Evolutionary conservation across 306 rosid species (phyloP).

Genomic region (Echinosophora koreensis): DNA sequence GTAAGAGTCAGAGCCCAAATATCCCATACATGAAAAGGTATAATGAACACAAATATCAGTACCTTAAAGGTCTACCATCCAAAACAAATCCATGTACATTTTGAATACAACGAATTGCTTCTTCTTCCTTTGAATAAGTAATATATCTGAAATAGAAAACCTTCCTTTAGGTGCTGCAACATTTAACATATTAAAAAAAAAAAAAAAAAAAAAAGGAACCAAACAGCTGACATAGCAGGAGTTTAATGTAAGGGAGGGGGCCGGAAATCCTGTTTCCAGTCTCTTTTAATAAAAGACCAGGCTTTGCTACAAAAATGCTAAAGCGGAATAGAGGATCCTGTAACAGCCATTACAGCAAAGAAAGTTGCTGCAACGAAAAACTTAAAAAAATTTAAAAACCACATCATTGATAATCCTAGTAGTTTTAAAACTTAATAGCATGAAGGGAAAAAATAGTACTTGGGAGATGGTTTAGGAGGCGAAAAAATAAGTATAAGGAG

Average conservation of each 20-base stretch:
- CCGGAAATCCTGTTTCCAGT: not conserved
- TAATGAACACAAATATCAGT: constrained; percentile 19
- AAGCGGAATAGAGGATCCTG: not conserved
- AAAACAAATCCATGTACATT: constrained; percentile 97
- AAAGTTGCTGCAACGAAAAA: not conserved
- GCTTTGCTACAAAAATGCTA: not conserved
- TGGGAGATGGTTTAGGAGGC: no score
- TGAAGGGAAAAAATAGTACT: no score
- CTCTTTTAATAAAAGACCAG: not conserved
- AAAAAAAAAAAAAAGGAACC: not conserved
- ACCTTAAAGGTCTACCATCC: constrained; percentile 95
- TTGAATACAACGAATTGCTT: constrained; percentile 98
- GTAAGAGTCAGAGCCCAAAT: constrained; percentile 14
- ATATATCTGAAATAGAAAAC: constrained; percentile 75
- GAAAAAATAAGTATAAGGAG: no score
- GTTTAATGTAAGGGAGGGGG: not conserved
- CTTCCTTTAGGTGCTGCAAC: constrained; percentile 14
- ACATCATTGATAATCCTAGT: not conserved
- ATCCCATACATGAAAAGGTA: not conserved
- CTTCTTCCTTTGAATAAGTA: constrained; percentile 95
- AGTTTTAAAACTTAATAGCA: not conserved
- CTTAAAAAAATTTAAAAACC: not conserved
- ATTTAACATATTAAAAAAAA: not conserved
- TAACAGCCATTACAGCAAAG: constrained; percentile 1
- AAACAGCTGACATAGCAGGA: constrained; percentile 2